Conservation (phyloP, 75 land plant species). For the Chamaecyparis obtusa region DNA sequence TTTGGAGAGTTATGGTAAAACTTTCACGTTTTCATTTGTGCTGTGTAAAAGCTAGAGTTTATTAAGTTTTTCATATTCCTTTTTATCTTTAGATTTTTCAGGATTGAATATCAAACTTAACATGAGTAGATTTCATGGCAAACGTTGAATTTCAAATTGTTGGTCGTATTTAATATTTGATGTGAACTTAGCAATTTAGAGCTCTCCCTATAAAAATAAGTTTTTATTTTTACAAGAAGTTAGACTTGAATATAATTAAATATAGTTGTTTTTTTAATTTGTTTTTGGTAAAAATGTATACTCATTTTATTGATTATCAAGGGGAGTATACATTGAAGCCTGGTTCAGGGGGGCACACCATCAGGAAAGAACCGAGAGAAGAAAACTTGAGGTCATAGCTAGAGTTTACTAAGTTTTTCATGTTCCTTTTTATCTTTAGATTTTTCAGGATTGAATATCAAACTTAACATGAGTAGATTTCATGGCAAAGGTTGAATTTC, state of each 20-base stretch:
- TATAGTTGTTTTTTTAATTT: too few relatives aligned
- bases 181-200: neutral
- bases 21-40: neutral
- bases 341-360: too few relatives aligned
- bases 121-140: neutral
- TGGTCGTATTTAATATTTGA: neutral
- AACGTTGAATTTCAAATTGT: neutral
- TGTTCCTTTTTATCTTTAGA: too few relatives aligned
- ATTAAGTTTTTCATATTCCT: neutral
- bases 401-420: neutral
- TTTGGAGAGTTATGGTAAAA: neutral
- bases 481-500: neutral
- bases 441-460: neutral
- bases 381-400: too few relatives aligned
- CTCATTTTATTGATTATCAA: too few relatives aligned
- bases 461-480: neutral
- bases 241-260: too few relatives aligned
- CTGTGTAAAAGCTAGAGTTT: neutral
- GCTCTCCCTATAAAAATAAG: too few relatives aligned
- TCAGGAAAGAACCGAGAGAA: too few relatives aligned
- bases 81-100: too few relatives aligned
- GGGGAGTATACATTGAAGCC: too few relatives aligned
- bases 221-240: too few relatives aligned
- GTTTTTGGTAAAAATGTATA: too few relatives aligned
- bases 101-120: neutral